These are phyloP conservation scores for Leccinum imitatum DNA, from an alignment of 768 basidiomycete genomes.

Conservation along the genomic window DNA sequence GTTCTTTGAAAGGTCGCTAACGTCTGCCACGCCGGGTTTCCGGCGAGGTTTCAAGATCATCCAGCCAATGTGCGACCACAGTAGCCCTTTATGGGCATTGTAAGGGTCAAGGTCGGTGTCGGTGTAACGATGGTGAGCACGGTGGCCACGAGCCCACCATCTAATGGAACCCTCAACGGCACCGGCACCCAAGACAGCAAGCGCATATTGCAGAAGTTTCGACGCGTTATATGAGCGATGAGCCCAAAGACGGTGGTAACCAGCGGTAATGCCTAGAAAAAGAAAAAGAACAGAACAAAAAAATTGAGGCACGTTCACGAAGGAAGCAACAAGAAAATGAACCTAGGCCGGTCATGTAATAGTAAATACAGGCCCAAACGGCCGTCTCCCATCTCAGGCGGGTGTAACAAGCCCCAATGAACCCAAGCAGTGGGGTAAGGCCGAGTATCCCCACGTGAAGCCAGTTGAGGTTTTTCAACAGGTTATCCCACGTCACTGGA, in stretches of 20 bases:
- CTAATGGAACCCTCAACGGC: constrained; percentile 96
- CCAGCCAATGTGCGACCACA: constrained; percentile 89
- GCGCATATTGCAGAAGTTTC: constrained; percentile 76
- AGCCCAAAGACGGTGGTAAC: constrained; percentile 97
- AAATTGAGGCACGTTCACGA: neutral
- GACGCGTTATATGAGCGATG: constrained; percentile 95
- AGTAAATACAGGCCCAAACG: constrained; percentile 64
- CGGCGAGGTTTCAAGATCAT: constrained; percentile 90
- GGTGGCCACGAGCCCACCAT: constrained; percentile 99
- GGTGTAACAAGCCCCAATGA: constrained; percentile 70
- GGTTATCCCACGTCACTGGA: constrained; percentile 61
- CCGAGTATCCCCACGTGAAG: constrained; percentile 72
- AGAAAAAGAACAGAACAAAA: constrained; percentile 24
- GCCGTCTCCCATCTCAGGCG: constrained; percentile 72
- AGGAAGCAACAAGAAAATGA: constrained; percentile 30
- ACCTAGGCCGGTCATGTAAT: constrained; percentile 83
- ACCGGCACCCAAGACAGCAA: constrained; percentile 85
- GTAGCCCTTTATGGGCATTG: constrained; percentile 86
- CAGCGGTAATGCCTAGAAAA: constrained; percentile 73
- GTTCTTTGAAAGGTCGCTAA: constrained; percentile 82
- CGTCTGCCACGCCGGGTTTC: constrained; percentile 86
- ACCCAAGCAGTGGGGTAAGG: constrained; percentile 68
- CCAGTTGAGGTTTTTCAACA: constrained; percentile 68
- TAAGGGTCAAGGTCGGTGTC: constrained; percentile 97
- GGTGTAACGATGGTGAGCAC: constrained; percentile 96